These are phyloP conservation scores for Lactarius sp. DNA, from an alignment of 768 basidiomycete genomes.

Conservation along the genomic window DNA sequence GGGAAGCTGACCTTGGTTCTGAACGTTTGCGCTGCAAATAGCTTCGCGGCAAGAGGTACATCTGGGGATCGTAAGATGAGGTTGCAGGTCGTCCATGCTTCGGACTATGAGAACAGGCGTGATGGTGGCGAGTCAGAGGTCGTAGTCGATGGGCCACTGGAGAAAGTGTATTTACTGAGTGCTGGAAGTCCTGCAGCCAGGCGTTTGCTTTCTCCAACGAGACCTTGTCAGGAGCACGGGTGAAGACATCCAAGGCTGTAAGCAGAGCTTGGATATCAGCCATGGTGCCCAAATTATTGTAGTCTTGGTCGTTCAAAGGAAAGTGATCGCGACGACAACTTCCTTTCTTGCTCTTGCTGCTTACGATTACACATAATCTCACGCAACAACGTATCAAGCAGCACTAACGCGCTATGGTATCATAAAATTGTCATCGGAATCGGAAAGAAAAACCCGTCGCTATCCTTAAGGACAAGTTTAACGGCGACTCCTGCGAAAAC, in stretches of 20 bases:
- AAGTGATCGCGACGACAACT: background rate
- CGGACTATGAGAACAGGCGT: slow-evolving; percentile 69
- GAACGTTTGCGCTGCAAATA: slow-evolving; percentile 97
- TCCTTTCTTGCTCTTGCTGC: background rate
- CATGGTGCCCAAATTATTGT: slow-evolving; percentile 38
- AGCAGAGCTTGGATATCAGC: slow-evolving; percentile 66
- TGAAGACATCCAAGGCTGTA: slow-evolving; percentile 75
- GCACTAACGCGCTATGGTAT: slow-evolving; percentile 24
- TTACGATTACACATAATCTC: slow-evolving; percentile 4
- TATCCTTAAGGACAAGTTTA: slow-evolving; percentile 9
- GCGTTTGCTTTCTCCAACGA: slow-evolving; percentile 84
- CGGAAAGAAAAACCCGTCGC: slow-evolving; percentile 9
- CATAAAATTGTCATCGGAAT: slow-evolving; percentile 27
- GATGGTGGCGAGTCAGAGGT: slow-evolving; percentile 62
- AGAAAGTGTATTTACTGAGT: slow-evolving; percentile 90
- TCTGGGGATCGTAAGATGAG: slow-evolving; percentile 79
- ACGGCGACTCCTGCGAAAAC: slow-evolving; percentile 19
- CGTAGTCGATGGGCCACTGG: slow-evolving; percentile 51
- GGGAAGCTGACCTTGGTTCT: slow-evolving; percentile 71
- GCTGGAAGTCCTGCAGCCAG: slow-evolving; percentile 98
- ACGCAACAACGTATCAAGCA: slow-evolving; percentile 13
- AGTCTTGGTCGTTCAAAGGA: slow-evolving; percentile 9
- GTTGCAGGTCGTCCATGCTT: slow-evolving; percentile 96
- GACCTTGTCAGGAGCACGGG: slow-evolving; percentile 73
- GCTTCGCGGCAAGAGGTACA: slow-evolving; percentile 70